Evolutionary conservation across 2,329 filamentous ascomycete species (phyloP).

Genomic region (Ceratocystis huliohia): DNA sequence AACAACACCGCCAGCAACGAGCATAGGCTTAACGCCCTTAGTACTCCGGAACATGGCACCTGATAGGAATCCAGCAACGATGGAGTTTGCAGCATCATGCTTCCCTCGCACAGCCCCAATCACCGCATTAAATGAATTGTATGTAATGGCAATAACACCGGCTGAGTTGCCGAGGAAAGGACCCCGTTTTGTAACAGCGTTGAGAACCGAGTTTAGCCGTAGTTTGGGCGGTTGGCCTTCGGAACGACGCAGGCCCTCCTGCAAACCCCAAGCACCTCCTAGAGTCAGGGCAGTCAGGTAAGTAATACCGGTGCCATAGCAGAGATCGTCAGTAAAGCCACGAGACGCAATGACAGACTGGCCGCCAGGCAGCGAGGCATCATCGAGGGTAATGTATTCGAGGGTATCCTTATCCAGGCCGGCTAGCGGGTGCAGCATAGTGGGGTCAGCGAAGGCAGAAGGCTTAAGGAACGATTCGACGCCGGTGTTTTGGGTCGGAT

Average conservation of each 20-base stretch:
- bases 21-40: slow-evolving; percentile 76
- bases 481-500: slow-evolving; percentile 62
- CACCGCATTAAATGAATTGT: slow-evolving; percentile 83
- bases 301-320: slow-evolving; percentile 90
- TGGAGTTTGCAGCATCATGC: slow-evolving; percentile 81
- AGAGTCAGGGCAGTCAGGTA: slow-evolving; percentile 77
- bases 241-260: slow-evolving; percentile 76
- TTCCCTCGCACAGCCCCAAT: slow-evolving; percentile 69
- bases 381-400: slow-evolving; percentile 90
- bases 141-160: slow-evolving; percentile 87
- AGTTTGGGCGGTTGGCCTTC: slow-evolving; percentile 71
- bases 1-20: slow-evolving; percentile 85
- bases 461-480: slow-evolving; percentile 74
- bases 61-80: slow-evolving; percentile 72
- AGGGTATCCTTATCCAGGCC: slow-evolving; percentile 85
- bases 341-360: slow-evolving; percentile 84
- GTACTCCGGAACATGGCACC: slow-evolving; percentile 97
- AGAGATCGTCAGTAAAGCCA: slow-evolving; percentile 95
- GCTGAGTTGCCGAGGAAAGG: slow-evolving; percentile 95
- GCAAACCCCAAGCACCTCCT: slow-evolving; percentile 84
- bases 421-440: slow-evolving; percentile 81
- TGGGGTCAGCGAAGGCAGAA: slow-evolving; percentile 69
- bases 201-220: slow-evolving; percentile 84
- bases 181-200: slow-evolving; percentile 82
- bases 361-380: slow-evolving; percentile 70